Percentiles rank a stretch among this genome's conserved stretches.
These are phyloP conservation scores for Cucurbitaria berberidis DNA, from an alignment of 2,329 filamentous ascomycete species.

Conservation along the genomic window DNA sequence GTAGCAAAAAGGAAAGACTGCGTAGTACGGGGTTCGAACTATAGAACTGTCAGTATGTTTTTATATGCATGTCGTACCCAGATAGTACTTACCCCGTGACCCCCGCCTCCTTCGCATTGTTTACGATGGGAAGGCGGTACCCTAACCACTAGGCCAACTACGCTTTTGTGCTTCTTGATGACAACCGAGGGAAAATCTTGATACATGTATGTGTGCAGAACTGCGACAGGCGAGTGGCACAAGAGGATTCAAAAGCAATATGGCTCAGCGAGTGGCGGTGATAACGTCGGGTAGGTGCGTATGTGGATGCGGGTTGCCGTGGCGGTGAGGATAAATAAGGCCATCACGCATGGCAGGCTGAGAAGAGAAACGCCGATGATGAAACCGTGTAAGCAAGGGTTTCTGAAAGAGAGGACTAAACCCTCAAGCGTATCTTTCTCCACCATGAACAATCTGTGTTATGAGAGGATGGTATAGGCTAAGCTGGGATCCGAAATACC, in stretches of 20 bases:
- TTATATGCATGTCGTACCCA: background rate
- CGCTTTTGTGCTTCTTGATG: slow-evolving; percentile 22
- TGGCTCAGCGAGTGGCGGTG: background rate
- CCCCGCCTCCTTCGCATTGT: slow-evolving; percentile 27
- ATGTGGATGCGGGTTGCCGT: background rate
- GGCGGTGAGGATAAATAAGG: background rate
- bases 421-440: background rate
- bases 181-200: background rate
- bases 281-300: slow-evolving; percentile 14
- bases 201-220: background rate
- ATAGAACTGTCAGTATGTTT: background rate
- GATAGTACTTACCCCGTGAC: slow-evolving; percentile 27
- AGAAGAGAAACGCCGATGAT: background rate
- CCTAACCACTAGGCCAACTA: slow-evolving; percentile 48
- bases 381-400: background rate
- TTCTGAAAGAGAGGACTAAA: background rate
- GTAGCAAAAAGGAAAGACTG: background rate
- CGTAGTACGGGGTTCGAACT: slow-evolving; percentile 29
- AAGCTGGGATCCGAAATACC: slow-evolving; percentile 26
- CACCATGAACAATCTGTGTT: background rate
- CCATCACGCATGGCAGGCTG: background rate
- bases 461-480: background rate
- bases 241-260: background rate
- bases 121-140: slow-evolving; percentile 47
- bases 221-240: background rate